Evolutionary conservation across 2,329 filamentous ascomycete species (phyloP).

Genomic region (Botrytis tulipae): DNA sequence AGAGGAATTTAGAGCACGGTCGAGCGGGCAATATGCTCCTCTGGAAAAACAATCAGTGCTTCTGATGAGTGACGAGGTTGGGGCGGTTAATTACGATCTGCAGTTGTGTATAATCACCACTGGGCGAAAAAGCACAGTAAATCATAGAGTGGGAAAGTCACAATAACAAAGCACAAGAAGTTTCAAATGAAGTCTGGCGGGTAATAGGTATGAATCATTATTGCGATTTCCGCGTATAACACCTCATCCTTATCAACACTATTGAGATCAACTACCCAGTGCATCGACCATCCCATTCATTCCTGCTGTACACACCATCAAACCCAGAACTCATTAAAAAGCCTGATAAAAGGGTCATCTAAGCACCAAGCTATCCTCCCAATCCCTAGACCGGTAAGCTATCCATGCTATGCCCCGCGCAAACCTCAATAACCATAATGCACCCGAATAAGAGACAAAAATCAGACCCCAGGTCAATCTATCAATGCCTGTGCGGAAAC

Average conservation of each 20-base stretch:
- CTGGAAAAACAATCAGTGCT: not conserved
- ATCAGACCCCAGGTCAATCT: not conserved
- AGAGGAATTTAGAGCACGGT: not conserved
- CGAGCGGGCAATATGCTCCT: not conserved
- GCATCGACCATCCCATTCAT: not conserved
- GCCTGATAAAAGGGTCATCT: not conserved
- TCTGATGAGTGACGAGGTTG: not conserved
- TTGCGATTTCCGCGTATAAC: not conserved
- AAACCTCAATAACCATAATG: constrained; percentile 10
- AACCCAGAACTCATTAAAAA: not conserved
- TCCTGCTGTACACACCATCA: not conserved
- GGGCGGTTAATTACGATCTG: not conserved
- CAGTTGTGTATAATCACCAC: not conserved
- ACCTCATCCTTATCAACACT: not conserved
- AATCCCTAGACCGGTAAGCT: constrained; percentile 20
- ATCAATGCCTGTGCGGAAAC: constrained; percentile 9
- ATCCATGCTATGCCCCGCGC: constrained; percentile 10
- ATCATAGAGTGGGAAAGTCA: not conserved
- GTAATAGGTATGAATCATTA: not conserved
- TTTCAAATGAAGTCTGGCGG: not conserved
- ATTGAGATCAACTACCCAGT: not conserved
- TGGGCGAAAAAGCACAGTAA: not conserved
- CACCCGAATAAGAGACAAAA: constrained; percentile 2
- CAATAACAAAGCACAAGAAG: not conserved
- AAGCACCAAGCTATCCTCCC: constrained; percentile 22